Percentiles rank a stretch among this genome's conserved stretches.
Evolutionary conservation across 78 protist species (phyloP).

Genomic region (Dictyostelium intermedium): DNA sequence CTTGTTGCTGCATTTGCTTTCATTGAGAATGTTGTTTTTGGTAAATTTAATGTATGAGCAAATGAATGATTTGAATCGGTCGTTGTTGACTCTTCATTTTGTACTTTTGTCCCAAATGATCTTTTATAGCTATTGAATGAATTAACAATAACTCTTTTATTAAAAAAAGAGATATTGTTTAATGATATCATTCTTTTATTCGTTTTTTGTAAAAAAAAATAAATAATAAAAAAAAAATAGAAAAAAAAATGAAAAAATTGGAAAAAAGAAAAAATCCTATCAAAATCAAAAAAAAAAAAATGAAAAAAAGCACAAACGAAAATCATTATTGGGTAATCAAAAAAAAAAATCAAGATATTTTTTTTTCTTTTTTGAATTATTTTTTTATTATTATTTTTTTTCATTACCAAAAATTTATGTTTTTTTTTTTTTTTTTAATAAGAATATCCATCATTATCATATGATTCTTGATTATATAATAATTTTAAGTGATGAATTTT

Average conservation of each 20-base stretch:
- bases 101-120: not conserved
- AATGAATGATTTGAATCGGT: constrained; percentile 42
- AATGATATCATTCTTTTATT: not conserved
- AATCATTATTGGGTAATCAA: not conserved
- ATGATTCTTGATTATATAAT: not conserved
- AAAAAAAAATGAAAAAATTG: not conserved
- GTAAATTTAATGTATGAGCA: constrained; percentile 73
- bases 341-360: not conserved
- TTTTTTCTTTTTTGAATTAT: not conserved
- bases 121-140: not conserved
- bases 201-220: not conserved
- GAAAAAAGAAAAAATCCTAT: not conserved
- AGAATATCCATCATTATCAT: not conserved
- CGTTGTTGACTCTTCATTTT: not conserved
- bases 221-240: not conserved
- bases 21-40: constrained; percentile 85
- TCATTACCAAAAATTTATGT: too few relatives aligned
- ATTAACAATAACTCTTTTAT: not conserved
- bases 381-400: too few relatives aligned
- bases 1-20: constrained; percentile 81
- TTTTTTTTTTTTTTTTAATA: not conserved
- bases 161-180: not conserved
- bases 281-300: not conserved
- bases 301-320: not conserved
- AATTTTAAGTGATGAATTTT: constrained; percentile 55